A percentile compares a stretch with the other conserved stretches of the same genome.
phyloP scores from a whole-genome alignment of 257 asterid genomes.

The Dorcoceras hygrometricum region DNA sequence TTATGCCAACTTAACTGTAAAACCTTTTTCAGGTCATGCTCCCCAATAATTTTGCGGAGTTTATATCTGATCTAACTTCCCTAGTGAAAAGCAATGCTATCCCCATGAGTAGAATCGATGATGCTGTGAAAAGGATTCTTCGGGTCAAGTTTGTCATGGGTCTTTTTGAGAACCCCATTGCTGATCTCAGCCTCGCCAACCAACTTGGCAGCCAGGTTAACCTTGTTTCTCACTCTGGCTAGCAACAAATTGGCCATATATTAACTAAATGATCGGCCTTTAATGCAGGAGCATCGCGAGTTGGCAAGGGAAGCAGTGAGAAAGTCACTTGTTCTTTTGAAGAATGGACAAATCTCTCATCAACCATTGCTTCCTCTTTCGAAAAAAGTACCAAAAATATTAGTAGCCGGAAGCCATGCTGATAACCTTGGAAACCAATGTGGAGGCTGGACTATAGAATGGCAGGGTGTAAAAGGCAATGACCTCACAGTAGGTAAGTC shows the following conservation, averaged over 20 bases:
- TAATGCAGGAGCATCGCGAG: slow-evolving; percentile 46
- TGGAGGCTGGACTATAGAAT: slow-evolving; percentile 65
- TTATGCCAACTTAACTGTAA: slow-evolving; percentile 15
- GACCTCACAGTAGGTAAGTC: slow-evolving; percentile 43
- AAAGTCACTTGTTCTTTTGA: slow-evolving; percentile 59
- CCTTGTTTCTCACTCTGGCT: not conserved
- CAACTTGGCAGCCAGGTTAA: slow-evolving; percentile 40
- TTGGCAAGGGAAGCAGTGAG: slow-evolving; percentile 66
- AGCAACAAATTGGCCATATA: not conserved
- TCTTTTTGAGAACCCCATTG: slow-evolving; percentile 39
- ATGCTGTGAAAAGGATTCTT: slow-evolving; percentile 36
- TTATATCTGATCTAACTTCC: slow-evolving; percentile 33
- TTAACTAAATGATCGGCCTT: not conserved
- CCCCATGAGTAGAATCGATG: slow-evolving; percentile 39
- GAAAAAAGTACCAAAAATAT: slow-evolving; percentile 39
- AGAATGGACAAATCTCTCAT: slow-evolving; percentile 40
- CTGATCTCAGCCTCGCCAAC: slow-evolving; percentile 36
- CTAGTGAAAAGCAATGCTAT: slow-evolving; percentile 34
- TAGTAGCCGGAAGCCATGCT: slow-evolving; percentile 59
- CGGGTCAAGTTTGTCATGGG: slow-evolving; percentile 46
- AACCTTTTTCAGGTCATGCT: slow-evolving; percentile 37
- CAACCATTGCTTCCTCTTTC: slow-evolving; percentile 48
- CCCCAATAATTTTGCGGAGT: slow-evolving; percentile 31
- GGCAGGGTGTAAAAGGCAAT: slow-evolving; percentile 60
- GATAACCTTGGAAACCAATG: slow-evolving; percentile 62